A percentile compares a stretch with the other conserved stretches of the same genome.
Evolutionary conservation across 2,329 filamentous ascomycete genomes (phyloP).

Genomic region (Byssoonygena ceratinophila): DNA sequence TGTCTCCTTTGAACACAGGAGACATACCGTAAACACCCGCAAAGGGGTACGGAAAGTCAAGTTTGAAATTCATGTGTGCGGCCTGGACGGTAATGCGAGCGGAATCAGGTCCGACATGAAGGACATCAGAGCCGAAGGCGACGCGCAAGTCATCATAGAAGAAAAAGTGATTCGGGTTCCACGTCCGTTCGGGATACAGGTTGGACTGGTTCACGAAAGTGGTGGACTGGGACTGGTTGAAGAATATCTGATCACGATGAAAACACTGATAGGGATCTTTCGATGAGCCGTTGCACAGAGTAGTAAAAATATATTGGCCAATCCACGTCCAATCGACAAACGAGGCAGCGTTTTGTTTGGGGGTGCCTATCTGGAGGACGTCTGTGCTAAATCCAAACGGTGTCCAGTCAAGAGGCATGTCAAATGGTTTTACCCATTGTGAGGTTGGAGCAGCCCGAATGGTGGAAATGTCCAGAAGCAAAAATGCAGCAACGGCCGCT

Average conservation of each 20-base stretch:
- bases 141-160: conserved; percentile 15
- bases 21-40: conserved; percentile 15
- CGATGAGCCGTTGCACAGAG: conserved; percentile 11
- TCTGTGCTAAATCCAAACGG: conserved; percentile 14
- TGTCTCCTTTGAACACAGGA: conserved; percentile 16
- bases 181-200: conserved; percentile 13
- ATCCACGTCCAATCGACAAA: conserved; percentile 19
- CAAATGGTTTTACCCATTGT: not conserved
- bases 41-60: conserved; percentile 10
- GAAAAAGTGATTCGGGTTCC: conserved; percentile 18
- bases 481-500: not conserved
- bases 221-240: conserved; percentile 14
- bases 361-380: conserved; percentile 13
- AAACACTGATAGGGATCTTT: conserved; percentile 12
- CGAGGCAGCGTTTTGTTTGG: conserved; percentile 10
- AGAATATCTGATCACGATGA: conserved; percentile 12
- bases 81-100: conserved; percentile 13
- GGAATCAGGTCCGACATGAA: conserved; percentile 10
- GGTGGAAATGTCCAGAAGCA: not conserved
- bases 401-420: conserved; percentile 14
- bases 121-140: conserved; percentile 13
- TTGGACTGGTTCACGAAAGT: conserved; percentile 12
- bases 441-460: not conserved
- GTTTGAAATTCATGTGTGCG: conserved; percentile 13
- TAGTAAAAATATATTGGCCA: conserved; percentile 11